Conservation (phyloP, 257 asterid species). For the Nicotiana tabacum region DNA sequence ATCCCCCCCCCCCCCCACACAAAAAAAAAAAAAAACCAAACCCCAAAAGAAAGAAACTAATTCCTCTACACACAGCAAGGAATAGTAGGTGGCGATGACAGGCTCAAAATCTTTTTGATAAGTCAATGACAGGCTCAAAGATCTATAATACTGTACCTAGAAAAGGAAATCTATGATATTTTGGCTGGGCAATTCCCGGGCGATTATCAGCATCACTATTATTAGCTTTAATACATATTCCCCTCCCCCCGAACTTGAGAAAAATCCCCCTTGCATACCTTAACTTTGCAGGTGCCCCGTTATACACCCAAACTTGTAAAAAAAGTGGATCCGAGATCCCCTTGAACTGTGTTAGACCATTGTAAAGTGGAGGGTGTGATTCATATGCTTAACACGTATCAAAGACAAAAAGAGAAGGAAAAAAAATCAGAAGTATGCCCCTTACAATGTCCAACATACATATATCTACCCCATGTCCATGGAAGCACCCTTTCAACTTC, state of each 20-base stretch:
- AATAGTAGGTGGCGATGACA: not conserved
- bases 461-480: not conserved
- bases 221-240: not conserved
- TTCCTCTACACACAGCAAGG: not conserved
- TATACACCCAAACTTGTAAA: not conserved
- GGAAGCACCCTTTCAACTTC: not conserved
- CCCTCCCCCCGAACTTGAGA: not conserved
- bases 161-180: no score
- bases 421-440: not conserved
- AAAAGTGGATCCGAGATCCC: not conserved
- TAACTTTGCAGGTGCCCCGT: not conserved
- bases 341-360: not conserved
- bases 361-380: not conserved
- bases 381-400: not conserved
- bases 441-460: not conserved
- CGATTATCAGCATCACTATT: not conserved
- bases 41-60: not conserved
- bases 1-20: not conserved
- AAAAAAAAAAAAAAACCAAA: not conserved
- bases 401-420: not conserved
- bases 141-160: no score
- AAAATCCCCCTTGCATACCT: not conserved
- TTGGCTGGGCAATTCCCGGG: no score
- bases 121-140: not conserved
- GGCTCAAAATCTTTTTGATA: not conserved